Percentiles rank a stretch among this genome's conserved stretches.
Evolutionary conservation across 1,139 yeast species (phyloP).

Genomic region (Lizanozyma gosingica): DNA sequence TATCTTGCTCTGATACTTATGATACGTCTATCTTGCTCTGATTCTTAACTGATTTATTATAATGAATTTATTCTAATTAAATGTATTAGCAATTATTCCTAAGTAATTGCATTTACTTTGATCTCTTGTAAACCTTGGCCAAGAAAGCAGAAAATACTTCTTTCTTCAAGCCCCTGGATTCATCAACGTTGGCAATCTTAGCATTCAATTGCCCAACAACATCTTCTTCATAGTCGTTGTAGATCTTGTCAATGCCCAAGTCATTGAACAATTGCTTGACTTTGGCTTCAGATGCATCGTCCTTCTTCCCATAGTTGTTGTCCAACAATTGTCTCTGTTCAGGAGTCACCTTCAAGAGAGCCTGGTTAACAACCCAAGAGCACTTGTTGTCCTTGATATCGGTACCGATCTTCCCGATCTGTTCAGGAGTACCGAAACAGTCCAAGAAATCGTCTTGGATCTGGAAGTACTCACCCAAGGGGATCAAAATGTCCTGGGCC

Average conservation of each 20-base stretch:
- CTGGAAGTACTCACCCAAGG: constrained; percentile 97
- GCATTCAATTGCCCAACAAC: constrained; percentile 55
- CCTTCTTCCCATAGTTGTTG: constrained; percentile 82
- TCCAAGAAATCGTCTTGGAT: constrained; percentile 97
- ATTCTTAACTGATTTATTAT: too few species aligned
- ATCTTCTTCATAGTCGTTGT: constrained; percentile 74
- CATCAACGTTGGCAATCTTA: constrained; percentile 68
- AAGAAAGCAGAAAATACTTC: constrained; percentile 79
- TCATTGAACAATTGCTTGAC: constrained; percentile 73
- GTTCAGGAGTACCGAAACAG: constrained; percentile 95
- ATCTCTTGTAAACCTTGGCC: constrained; percentile 87
- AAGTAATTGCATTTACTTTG: constrained; percentile 40
- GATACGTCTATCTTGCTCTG: too few species aligned
- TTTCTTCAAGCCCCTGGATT: constrained; percentile 83
- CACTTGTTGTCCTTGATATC: constrained; percentile 98
- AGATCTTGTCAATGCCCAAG: constrained; percentile 61
- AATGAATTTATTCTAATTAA: too few species aligned
- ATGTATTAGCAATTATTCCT: too few species aligned
- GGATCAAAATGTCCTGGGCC: constrained; percentile 80
- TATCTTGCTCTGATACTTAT: too few species aligned
- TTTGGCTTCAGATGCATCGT: constrained; percentile 54
- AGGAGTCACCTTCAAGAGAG: constrained; percentile 66
- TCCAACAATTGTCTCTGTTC: constrained; percentile 81
- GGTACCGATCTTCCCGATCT: constrained; percentile 97
- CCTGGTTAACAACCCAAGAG: constrained; percentile 95